Evolutionary conservation across 257 asterid genomes (phyloP), one percentile per base, ranked within the genome.

Genomic region (Ballota nigra): DNA sequence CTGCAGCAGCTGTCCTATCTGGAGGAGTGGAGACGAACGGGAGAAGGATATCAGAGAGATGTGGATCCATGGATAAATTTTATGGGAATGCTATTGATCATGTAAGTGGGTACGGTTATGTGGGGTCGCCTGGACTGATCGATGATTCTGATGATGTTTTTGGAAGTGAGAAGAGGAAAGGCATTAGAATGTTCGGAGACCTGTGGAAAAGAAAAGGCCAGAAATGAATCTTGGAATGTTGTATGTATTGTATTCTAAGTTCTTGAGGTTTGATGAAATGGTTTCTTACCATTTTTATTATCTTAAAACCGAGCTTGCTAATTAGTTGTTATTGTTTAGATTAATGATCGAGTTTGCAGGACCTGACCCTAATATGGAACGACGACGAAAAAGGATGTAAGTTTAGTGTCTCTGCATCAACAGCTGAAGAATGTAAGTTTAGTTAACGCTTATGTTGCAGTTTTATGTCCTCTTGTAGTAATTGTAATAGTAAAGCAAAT

Each of bases 31-130:
- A 89, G 53, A 79, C 68, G 75, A 83, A 76, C 0, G 95, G 96
- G 19, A 82, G 90, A 75, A 83, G 89, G 72, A 75, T 92, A 33
- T 84, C 99, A 0, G 96, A 92, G 79, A 81, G 99, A 75, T 92
- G 97, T 78, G 98, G 99, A 61, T 95, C 99, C 4, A 92, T 95
- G 99, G 97, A 89, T 72, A 91, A 91, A 68, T 84, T 87, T 13
- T 78, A 72, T 34, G 83, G 84, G n/a, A 81, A 78, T 53, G 81
- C 80, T 11, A 82, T 76, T 0, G 88, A 83, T 68, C 84, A 79
- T 3, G 83, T 59, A 15, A 83, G 90, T 0, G 88, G 85, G 24
- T 87, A 83, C 45, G 74, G 57, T 60, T 84, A 76, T 52, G 77
- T 82, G n/a, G 96, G 91, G 43, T 90, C 98, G 0, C 98, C 97